Conservation (phyloP, 2,329 filamentous ascomycete genomes). For the Parastagonospora avenae region DNA sequence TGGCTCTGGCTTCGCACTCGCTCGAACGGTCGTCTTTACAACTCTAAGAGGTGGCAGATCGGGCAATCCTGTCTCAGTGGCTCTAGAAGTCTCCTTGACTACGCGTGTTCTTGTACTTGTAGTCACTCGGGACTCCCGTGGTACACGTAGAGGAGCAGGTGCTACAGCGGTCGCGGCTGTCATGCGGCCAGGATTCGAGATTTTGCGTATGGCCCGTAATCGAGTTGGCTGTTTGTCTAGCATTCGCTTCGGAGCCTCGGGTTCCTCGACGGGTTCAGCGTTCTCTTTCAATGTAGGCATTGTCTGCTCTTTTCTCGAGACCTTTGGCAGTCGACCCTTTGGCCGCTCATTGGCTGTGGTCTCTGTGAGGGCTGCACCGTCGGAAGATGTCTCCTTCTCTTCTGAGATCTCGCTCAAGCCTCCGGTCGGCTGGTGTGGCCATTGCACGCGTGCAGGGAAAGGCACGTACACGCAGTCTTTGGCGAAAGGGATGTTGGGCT, state of each 20-base stretch:
- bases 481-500: constrained; percentile 56
- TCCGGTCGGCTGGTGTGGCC: constrained; percentile 39
- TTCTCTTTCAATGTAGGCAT: constrained; percentile 46
- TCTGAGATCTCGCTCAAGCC: constrained; percentile 48
- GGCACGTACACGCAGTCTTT: constrained; percentile 55
- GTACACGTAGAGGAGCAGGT: constrained; percentile 34
- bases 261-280: constrained; percentile 34
- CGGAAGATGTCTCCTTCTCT: constrained; percentile 47
- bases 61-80: constrained; percentile 26
- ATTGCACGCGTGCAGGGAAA: constrained; percentile 48
- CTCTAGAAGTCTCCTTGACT: constrained; percentile 29
- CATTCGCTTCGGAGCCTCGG: constrained; percentile 33
- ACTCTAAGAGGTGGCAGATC: constrained; percentile 34
- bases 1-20: constrained; percentile 24
- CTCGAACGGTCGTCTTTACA: constrained; percentile 22
- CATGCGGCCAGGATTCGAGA: constrained; percentile 40
- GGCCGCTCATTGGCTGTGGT: constrained; percentile 53
- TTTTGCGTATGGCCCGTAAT: constrained; percentile 41
- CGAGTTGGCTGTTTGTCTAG: constrained; percentile 45
- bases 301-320: constrained; percentile 27
- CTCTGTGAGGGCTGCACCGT: constrained; percentile 49
- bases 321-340: constrained; percentile 32
- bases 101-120: constrained; percentile 35
- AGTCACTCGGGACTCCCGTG: constrained; percentile 33
- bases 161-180: constrained; percentile 37